Evolutionary conservation across 352 stramenopile species (phyloP).

Genomic region (Globisporangium cederbergense): DNA sequence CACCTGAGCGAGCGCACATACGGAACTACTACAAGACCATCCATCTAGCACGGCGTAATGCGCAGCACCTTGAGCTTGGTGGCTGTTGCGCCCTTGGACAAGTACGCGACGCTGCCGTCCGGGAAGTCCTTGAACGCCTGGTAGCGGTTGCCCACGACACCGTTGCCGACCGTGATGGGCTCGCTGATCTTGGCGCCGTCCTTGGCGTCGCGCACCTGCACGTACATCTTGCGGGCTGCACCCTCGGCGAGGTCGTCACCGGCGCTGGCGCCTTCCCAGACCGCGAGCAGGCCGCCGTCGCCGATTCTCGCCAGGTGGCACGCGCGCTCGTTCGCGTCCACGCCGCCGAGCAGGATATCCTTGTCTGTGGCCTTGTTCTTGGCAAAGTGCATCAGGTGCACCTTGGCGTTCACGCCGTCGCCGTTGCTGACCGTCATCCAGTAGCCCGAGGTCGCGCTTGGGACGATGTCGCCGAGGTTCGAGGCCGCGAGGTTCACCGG

Average conservation of each 20-base stretch:
- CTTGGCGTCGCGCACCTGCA: conserved; percentile 43
- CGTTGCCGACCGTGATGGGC: conserved; percentile 36
- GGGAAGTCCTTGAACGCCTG: conserved; percentile 51
- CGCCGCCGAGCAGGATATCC: conserved; percentile 51
- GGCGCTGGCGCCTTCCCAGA: conserved; percentile 42
- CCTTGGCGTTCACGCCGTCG: conserved; percentile 39
- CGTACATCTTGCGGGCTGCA: conserved; percentile 37
- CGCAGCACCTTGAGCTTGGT: conserved; percentile 50
- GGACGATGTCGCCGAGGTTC: conserved; percentile 54
- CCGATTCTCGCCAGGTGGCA: conserved; percentile 44
- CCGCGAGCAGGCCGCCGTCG: conserved; percentile 34
- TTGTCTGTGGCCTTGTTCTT: conserved; percentile 39
- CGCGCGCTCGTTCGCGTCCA: conserved; percentile 45
- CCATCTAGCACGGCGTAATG: conserved; percentile 36
- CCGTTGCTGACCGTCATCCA: conserved; percentile 63
- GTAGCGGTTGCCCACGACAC: conserved; percentile 57
- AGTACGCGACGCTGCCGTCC: conserved; percentile 49
- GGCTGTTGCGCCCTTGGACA: conserved; percentile 37
- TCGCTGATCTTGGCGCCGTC: conserved; percentile 40
- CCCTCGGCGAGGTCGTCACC: conserved; percentile 32
- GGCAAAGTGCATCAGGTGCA: conserved; percentile 57
- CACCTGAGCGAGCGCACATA: neutral
- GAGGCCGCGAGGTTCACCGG: conserved; percentile 41
- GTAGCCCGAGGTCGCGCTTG: conserved; percentile 39
- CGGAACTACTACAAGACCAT: neutral